Percentiles rank a stretch among this genome's conserved stretches.
Conservation (phyloP, 106 monocot genomes). For the Dactylorhiza incarnata region DNA sequence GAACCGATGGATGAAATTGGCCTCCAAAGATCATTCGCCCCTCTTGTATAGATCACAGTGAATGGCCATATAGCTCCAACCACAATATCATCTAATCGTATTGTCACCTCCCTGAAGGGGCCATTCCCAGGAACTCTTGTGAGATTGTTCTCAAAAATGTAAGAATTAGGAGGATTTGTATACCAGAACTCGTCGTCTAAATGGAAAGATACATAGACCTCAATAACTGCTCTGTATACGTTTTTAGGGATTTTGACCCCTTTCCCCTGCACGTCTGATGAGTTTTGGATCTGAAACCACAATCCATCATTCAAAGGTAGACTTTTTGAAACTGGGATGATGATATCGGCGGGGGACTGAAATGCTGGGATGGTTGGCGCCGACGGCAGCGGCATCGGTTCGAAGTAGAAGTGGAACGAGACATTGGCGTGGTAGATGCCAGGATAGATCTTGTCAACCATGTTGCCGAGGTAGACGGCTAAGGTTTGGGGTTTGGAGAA, state of each 20-base stretch:
- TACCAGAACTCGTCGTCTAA: slow-evolving; percentile 84
- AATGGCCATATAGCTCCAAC: slow-evolving; percentile 91
- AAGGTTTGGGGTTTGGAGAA: slow-evolving; percentile 27
- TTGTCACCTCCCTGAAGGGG: slow-evolving; percentile 67
- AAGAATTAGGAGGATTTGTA: slow-evolving; percentile 61
- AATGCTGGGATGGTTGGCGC: slow-evolving; percentile 9
- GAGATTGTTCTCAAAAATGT: slow-evolving; percentile 52
- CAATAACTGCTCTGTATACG: slow-evolving; percentile 71
- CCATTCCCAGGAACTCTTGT: slow-evolving; percentile 45
- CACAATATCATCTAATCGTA: slow-evolving; percentile 39
- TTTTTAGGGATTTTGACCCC: slow-evolving; percentile 52
- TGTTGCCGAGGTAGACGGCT: slow-evolving; percentile 48
- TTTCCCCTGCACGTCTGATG: slow-evolving; percentile 37
- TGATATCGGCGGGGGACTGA: slow-evolving; percentile 50
- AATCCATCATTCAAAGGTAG: slow-evolving; percentile 70
- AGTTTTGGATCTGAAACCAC: slow-evolving; percentile 66
- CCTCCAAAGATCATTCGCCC: slow-evolving; percentile 84
- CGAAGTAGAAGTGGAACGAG: slow-evolving; percentile 17
- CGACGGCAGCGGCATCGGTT: not conserved
- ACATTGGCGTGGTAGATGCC: slow-evolving; percentile 20
- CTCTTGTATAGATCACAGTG: slow-evolving; percentile 85
- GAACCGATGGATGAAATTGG: slow-evolving; percentile 88
- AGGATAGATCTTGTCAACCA: slow-evolving; percentile 18
- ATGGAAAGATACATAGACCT: slow-evolving; percentile 78
- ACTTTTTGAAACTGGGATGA: no score